Evolutionary conservation across 768 basidiomycete species (phyloP).

Genomic region (Cyclocybe aegerita): DNA sequence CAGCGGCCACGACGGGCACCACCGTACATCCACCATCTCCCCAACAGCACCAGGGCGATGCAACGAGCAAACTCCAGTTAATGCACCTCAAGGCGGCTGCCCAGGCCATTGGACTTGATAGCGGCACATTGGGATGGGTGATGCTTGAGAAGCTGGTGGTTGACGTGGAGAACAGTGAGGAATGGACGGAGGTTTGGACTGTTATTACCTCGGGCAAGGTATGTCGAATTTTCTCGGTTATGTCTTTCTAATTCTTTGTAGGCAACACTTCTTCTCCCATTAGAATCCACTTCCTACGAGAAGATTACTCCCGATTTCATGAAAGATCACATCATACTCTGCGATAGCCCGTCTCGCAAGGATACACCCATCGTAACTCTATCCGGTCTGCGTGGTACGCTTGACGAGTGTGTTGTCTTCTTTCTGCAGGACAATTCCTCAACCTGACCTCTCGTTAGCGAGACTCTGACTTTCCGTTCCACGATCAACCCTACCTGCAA

Average conservation of each 20-base stretch:
- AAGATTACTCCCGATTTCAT: conserved; percentile 73
- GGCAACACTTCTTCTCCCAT: conserved; percentile 81
- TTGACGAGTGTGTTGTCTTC: conserved; percentile 51
- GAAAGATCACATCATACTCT: conserved; percentile 79
- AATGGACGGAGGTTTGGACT: conserved; percentile 73
- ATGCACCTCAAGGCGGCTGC: conserved; percentile 74
- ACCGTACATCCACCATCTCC: conserved; percentile 46
- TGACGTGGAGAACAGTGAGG: conserved; percentile 46
- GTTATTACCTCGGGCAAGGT: conserved; percentile 69
- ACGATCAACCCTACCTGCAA: conserved; percentile 41
- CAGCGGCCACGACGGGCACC: conserved; percentile 48
- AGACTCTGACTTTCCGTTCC: conserved; percentile 43
- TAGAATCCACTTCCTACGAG: conserved; percentile 54
- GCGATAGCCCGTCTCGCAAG: conserved; percentile 48
- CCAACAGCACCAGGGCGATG: conserved; percentile 53
- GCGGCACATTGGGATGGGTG: conserved; percentile 68
- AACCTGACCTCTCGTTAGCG: conserved; percentile 23
- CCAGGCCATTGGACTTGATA: conserved; percentile 66
- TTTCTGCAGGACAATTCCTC: neutral
- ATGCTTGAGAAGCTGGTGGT: conserved; percentile 71
- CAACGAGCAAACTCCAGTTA: conserved; percentile 66
- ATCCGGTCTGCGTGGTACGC: conserved; percentile 77
- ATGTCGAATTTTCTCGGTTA: conserved; percentile 1
- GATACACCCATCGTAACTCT: conserved; percentile 66
- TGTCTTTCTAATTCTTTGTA: conserved; percentile 27